These are phyloP conservation scores for Melaleuca alternifolia DNA, from an alignment of 345 rosid genomes.

Conservation along the genomic window DNA sequence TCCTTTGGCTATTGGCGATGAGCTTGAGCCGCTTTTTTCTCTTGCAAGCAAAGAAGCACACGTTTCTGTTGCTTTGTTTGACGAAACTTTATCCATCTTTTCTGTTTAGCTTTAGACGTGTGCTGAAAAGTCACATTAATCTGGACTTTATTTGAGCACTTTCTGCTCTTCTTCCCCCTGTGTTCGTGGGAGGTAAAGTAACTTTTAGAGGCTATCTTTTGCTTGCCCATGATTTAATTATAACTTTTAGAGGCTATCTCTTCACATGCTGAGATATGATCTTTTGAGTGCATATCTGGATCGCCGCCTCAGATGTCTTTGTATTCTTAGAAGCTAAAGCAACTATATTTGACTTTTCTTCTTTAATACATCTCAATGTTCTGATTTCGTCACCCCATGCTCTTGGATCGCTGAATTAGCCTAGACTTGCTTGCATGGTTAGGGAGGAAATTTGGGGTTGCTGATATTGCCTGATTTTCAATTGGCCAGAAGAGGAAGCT, in stretches of 20 bases:
- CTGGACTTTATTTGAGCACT: not conserved
- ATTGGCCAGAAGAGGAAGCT: not conserved
- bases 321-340: not conserved
- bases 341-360: not conserved
- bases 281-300: not conserved
- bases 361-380: not conserved
- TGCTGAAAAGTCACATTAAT: not conserved
- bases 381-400: not conserved
- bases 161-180: not conserved
- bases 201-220: not conserved
- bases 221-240: not conserved
- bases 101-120: not conserved
- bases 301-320: not conserved
- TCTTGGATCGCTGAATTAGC: not conserved
- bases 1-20: not conserved
- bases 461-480: not conserved
- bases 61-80: not conserved
- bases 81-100: not conserved
- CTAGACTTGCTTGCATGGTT: not conserved
- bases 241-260: too few relatives aligned
- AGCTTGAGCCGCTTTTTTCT: not conserved
- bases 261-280: not conserved
- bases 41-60: not conserved
- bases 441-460: not conserved
- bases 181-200: not conserved